Base-by-base conservation (phyloP, 139 green algal genomes). In the Marvania coccoides region DNA sequence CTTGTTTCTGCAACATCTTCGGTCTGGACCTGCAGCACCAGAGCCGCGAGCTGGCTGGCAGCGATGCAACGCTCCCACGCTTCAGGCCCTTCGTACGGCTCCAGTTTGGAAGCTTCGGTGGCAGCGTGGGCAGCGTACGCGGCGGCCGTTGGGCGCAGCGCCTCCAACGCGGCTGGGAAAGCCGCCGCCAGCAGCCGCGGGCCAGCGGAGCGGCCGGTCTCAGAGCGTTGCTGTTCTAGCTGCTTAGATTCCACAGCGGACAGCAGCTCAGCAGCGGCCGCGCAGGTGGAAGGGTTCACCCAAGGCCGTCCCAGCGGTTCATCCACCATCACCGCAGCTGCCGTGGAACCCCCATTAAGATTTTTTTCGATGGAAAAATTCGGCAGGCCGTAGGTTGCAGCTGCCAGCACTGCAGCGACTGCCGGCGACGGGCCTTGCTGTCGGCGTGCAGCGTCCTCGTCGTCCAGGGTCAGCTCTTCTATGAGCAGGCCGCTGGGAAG, bases 51-150 rank as follows among this genome's bases (percentile, higher is more conserved):
- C 57, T 77, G 67, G 3, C 72, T 75, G 3, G 63, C 69, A 12
- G 80, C 74, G 7, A 83, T 14, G 29, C 63, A 65, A 28, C 80
- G 75, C n/a, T 73, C 24, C 29, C 80, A 86, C 5, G 63, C 15
- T n/a, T 58, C 39, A 28, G 58, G 45, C 5, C 45, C 67, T 74
- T 47, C 2, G 39, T 2, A 46, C 26, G 55, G 55, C 9, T 9
- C 51, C 29, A 59, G 29, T 59, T 12, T 51, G 19, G 19, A 28
- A 28, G 42, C 19, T 19, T 51, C 42, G 19, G 42, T 51, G 19
- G 42, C 42, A 51, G 42, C 42, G 19, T 51, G 42, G 19, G 42
- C 42, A 51, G 42, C 42, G 19, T 19, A 19, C 19, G 42, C 42
- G 42, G 42, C 19, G 42, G 19, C 19, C 19, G 19, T 51, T 19